phyloP scores from a whole-genome alignment of 257 asterid species.

The Rehmannia glutinosa region DNA sequence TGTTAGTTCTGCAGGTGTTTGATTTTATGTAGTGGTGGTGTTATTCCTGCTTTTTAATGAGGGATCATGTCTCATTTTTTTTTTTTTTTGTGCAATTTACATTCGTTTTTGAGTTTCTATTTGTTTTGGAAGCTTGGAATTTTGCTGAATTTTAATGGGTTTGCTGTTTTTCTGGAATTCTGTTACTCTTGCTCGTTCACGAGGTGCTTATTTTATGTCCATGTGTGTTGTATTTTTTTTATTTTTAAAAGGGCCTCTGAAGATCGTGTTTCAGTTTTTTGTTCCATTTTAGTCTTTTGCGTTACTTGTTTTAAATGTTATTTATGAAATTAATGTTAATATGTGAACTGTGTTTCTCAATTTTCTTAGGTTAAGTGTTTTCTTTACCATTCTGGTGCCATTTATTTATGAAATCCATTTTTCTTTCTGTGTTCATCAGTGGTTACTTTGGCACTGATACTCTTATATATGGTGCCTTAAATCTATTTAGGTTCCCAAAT shows the following conservation, averaged over 20 bases:
- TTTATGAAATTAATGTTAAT: conserved; percentile 4
- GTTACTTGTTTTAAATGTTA: neutral
- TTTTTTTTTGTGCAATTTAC: neutral
- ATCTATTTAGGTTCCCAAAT: conserved; percentile 62
- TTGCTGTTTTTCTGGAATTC: neutral
- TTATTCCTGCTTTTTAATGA: neutral
- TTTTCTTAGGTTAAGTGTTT: too few species aligned
- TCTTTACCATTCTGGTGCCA: too few species aligned
- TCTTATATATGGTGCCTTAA: neutral
- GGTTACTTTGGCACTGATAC: neutral
- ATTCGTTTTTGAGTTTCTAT: neutral
- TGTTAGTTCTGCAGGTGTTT: neutral
- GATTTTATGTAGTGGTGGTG: conserved; percentile 2
- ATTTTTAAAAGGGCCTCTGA: neutral
- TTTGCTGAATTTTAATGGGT: neutral
- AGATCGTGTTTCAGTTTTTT: conserved; percentile 1
- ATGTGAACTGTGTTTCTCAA: too few species aligned
- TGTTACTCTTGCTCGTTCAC: neutral
- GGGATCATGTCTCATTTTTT: neutral
- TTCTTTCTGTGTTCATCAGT: neutral
- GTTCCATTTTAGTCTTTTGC: neutral
- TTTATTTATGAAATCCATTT: too few species aligned
- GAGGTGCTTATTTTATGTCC: too few species aligned
- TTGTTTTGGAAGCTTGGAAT: neutral
- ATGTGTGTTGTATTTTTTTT: neutral